A percentile compares a stretch with the other conserved stretches of the same genome.
Conservation (phyloP, 768 basidiomycete species). For the Suillus paluster region DNA sequence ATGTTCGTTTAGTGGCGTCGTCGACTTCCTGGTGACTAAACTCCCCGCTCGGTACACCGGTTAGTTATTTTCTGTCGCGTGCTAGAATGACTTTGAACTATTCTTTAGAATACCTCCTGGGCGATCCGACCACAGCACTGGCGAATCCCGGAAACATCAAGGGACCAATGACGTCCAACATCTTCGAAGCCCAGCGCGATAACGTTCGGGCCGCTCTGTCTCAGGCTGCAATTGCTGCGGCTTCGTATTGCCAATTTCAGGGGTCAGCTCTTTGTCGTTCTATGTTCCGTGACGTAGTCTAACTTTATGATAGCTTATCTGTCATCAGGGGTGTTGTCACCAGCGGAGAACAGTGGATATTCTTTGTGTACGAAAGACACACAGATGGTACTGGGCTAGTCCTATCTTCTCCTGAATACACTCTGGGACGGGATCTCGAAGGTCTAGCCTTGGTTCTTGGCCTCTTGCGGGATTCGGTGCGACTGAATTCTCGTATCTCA, state of each 20-base stretch:
- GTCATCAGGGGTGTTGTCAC: not conserved
- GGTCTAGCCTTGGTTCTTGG: not conserved
- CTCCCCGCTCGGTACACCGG: constrained; percentile 16
- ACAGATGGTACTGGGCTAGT: not conserved
- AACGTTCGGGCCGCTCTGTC: constrained; percentile 17
- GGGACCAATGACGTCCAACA: constrained; percentile 14
- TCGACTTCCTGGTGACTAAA: constrained; percentile 16
- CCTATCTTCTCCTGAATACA: not conserved
- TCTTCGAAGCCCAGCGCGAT: constrained; percentile 24
- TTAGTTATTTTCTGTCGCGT: not conserved
- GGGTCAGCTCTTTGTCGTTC: not conserved
- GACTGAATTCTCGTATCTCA: not conserved
- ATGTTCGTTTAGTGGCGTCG: constrained; percentile 20
- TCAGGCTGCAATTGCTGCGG: constrained; percentile 19
- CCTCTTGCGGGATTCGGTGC: not conserved
- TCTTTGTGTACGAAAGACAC: not conserved
- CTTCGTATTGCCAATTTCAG: constrained; percentile 10
- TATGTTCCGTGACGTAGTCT: not conserved
- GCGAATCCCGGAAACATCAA: not conserved
- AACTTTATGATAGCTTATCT: not conserved
- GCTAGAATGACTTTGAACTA: not conserved
- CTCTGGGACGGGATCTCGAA: not conserved
- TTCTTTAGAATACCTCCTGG: constrained; percentile 17
- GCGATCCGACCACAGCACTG: constrained; percentile 11
- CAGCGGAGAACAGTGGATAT: not conserved